Evolutionary conservation across 495 filamentous ascomycete species (phyloP), one percentile per base, ranked within the genome.

Genomic region (Poronia punctata): DNA sequence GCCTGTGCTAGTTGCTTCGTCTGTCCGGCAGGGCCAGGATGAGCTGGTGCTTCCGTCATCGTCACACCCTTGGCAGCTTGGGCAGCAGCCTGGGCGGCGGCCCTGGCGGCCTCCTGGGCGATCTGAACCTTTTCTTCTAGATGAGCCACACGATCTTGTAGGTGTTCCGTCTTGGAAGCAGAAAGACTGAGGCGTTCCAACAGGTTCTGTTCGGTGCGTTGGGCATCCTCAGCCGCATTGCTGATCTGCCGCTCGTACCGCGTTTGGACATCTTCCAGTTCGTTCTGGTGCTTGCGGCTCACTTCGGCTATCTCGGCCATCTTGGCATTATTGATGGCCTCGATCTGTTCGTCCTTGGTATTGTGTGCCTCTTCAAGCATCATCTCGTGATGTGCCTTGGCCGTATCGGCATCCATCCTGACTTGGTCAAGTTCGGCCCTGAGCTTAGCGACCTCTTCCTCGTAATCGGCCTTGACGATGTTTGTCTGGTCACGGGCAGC

Each of bases 111-210:
- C 53, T 88, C 79, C 52, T 90, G 88, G 28, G 93, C 82, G 52
- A 97, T 81, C 56, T 93, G 79, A 22, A 98, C 73, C 57, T 84
- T 87, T 61, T 95, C 86, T 60, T 95, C 86, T 1, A 97, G 75
- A 47, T 88, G 83, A 3, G 70, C 57, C 16, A 94, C 75, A 46
- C 82, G 84, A 40, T 95, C 89, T 51, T 88, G 79, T 9, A 88
- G 74, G 57, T 89, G 80, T 44, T 81, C 74, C 3, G 78, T 71
- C 70, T 89, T 92, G 19, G 87, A 81, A 20, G 88, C 77, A 1
- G 87, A 80, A 15, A 96, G 68, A 38, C 71, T 75, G 26, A 95
- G 71, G 1, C 80, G 78, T 40, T 95, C 82, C 35, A 73, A 61
- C 21, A 84, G 70, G 49, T 82, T 76, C 33, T 73, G 67, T 53